A percentile compares a stretch with the other conserved stretches of the same genome.
These are phyloP conservation scores for Podila epigama DNA, from an alignment of 192 early-diverging fungal genomes.

Conservation along the genomic window DNA sequence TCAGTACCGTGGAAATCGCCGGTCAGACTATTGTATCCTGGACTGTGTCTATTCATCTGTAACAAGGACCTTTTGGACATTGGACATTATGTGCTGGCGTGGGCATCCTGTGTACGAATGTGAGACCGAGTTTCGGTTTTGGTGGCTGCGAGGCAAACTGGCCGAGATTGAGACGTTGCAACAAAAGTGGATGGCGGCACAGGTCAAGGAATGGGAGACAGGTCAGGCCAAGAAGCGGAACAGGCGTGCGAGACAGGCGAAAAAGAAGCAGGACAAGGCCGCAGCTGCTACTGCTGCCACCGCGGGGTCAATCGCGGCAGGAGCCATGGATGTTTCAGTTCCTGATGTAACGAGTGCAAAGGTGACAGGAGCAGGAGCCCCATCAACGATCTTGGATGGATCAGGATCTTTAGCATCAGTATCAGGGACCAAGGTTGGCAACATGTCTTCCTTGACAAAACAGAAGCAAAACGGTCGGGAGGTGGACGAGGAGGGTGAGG, in stretches of 20 bases:
- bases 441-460: too few species aligned
- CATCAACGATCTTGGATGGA: neutral
- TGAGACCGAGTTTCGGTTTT: conserved; percentile 68
- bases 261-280: conserved; percentile 32
- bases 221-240: conserved; percentile 20
- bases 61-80: conserved; percentile 59
- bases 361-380: neutral
- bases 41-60: conserved; percentile 64
- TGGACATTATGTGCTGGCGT: conserved; percentile 71
- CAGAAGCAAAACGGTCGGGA: neutral
- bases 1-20: conserved; percentile 52
- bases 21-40: conserved; percentile 65
- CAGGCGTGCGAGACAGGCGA: conserved; percentile 18
- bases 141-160: conserved; percentile 53
- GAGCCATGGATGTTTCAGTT: conserved; percentile 5
- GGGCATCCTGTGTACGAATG: conserved; percentile 68
- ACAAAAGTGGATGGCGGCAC: conserved; percentile 26
- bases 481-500: conserved; percentile 20
- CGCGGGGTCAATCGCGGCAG: too few species aligned
- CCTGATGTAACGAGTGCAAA: neutral
- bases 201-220: conserved; percentile 35
- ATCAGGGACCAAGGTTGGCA: neutral
- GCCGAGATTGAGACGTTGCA: conserved; percentile 55
- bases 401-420: neutral
- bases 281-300: neutral